Evolutionary conservation across 2,329 filamentous ascomycete genomes (phyloP).

Genomic region (Aplosporella prunicola): DNA sequence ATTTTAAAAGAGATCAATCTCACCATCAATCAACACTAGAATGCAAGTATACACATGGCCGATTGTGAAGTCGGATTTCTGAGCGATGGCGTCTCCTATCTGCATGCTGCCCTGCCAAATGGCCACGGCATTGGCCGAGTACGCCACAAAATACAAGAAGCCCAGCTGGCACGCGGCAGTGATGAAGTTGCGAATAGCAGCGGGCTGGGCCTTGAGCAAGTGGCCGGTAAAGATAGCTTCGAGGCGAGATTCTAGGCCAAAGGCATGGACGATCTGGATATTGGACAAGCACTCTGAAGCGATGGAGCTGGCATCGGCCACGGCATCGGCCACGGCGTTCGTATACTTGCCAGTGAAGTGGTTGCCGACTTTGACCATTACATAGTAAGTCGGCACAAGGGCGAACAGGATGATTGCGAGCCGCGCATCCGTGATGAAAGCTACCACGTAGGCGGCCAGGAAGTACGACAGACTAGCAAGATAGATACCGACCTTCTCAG

Average conservation of each 20-base stretch:
- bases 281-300: conserved; percentile 4
- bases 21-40: conserved; percentile 1
- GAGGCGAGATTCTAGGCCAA: not conserved
- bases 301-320: conserved; percentile 4
- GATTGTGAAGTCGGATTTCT: not conserved
- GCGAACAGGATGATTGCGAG: conserved; percentile 22
- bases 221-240: conserved; percentile 4
- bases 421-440: conserved; percentile 4
- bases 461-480: conserved; percentile 5
- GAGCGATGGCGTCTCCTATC: conserved; percentile 1
- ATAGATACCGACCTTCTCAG: conserved; percentile 7
- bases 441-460: conserved; percentile 3
- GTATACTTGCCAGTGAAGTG: conserved; percentile 5
- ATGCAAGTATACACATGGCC: conserved; percentile 2
- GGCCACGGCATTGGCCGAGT: conserved; percentile 5
- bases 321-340: not conserved
- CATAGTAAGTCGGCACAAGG: conserved; percentile 57
- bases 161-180: conserved; percentile 2
- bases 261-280: conserved; percentile 6
- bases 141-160: conserved; percentile 2
- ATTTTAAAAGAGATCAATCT: too few relatives aligned
- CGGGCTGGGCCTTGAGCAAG: conserved; percentile 2
- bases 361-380: conserved; percentile 36
- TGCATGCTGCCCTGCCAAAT: conserved; percentile 8
- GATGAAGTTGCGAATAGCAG: conserved; percentile 3